Evolutionary conservation across 2,329 filamentous ascomycete species (phyloP), one percentile per base, ranked within the genome.

Genomic region (Alternaria brassicae): DNA sequence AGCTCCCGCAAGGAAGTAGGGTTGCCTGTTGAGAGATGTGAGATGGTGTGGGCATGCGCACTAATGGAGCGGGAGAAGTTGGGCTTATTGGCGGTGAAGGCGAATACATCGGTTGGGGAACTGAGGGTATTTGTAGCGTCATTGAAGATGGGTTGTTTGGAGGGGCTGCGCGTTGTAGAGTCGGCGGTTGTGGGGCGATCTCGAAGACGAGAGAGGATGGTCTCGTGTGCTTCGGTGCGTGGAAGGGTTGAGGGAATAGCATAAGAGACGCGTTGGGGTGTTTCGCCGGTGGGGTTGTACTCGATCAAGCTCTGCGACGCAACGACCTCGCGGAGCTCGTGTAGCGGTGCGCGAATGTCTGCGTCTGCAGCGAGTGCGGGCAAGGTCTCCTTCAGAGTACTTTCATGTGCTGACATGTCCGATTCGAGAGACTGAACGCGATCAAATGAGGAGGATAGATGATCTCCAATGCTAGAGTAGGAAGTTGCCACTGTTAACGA

Each of bases 201-300:
- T 72, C 80, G 77, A 17, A 78, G 58, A 71, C 83, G 65, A 19
- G 85, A 82, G 12, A 88, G 79, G 27, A 90, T 79, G 12, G 77
- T 79, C 12, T 88, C 85, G 69, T 89, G 86, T 1, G 79, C 71
- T 70, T 88, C 85, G 0, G 95, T 98, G 25, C 89, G 88, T 3
- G 95, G 95, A 1, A 99, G 83, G 2, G 85, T 82, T 1, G 86
- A 90, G 0, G 92, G 91, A 72, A 92, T 97, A n/a, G 87, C 83
- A 78, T 98, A 99, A 52, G 88, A 83, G 28, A 84, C 81, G 79
- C 93, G 95, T 72, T 91, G 87, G 0, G 95, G 95, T 1, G 95
- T 98, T 45, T 90, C 84, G 51, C 95, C 94, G 0, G 95, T 98
- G 0, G 91, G 86, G 36, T 87, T 82, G 76, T 98, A 98, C 74